Conservation (phyloP, 2,329 filamentous ascomycete species). For the Fusarium devonianum region DNA sequence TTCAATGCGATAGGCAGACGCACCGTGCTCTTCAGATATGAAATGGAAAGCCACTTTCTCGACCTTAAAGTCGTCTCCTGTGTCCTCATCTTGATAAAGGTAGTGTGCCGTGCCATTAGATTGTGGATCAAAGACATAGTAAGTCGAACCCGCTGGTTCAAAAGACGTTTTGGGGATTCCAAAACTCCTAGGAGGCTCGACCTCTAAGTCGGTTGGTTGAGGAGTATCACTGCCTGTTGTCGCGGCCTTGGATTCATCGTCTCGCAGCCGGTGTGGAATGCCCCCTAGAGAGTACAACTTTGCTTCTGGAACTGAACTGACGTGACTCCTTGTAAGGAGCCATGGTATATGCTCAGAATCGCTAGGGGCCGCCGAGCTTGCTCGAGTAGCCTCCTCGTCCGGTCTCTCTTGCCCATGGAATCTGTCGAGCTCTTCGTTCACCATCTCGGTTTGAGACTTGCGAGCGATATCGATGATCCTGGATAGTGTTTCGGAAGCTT, state of each 20-base stretch:
- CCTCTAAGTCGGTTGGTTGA: constrained; percentile 6
- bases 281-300: constrained; percentile 22
- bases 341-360: constrained; percentile 4
- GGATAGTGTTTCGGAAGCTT: constrained; percentile 1
- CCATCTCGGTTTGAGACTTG: neutral
- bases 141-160: constrained; percentile 10
- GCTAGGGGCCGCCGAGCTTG: neutral
- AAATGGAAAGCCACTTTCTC: constrained; percentile 25
- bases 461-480: neutral
- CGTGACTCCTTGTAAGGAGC: constrained; percentile 17
- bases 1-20: constrained; percentile 16
- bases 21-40: constrained; percentile 6
- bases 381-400: neutral
- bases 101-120: constrained; percentile 25
- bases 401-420: neutral
- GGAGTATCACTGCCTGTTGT: constrained; percentile 27
- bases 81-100: constrained; percentile 18
- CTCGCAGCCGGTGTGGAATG: constrained; percentile 8
- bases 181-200: constrained; percentile 1
- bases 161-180: neutral
- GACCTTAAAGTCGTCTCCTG: constrained; percentile 8
- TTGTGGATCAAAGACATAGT: constrained; percentile 31
- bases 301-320: constrained; percentile 17
- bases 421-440: neutral
- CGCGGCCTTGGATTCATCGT: constrained; percentile 26